Evolutionary conservation across 768 basidiomycete species (phyloP).

Genomic region (Termitomyces eurrhizus): DNA sequence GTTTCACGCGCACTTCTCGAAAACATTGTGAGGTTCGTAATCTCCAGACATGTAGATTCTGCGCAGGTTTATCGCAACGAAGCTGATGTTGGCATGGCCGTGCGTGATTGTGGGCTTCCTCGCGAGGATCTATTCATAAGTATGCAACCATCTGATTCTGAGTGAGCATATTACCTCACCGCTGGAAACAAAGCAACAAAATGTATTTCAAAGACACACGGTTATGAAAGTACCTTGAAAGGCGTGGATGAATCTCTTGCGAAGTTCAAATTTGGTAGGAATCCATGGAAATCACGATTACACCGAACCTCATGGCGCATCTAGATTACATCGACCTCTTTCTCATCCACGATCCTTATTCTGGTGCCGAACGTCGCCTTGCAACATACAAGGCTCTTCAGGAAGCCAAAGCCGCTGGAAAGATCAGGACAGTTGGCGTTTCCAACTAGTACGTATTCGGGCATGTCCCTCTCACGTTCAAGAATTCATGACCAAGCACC

Average conservation of each 20-base stretch:
- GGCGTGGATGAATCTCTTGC: slow-evolving; percentile 60
- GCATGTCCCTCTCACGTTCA: not conserved
- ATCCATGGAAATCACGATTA: not conserved
- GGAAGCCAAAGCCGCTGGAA: slow-evolving; percentile 58
- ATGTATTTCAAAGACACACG: slow-evolving; percentile 50
- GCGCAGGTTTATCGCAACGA: slow-evolving; percentile 71
- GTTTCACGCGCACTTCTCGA: not conserved
- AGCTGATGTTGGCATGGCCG: slow-evolving; percentile 53
- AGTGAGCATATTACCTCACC: not conserved
- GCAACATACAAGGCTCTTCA: slow-evolving; percentile 68
- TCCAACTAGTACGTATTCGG: slow-evolving; percentile 67
- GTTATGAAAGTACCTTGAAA: slow-evolving; percentile 55
- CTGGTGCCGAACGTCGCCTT: slow-evolving; percentile 62
- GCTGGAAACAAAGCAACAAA: slow-evolving; percentile 53
- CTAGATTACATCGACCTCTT: slow-evolving; percentile 57
- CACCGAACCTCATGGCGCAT: not conserved
- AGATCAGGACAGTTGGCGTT: slow-evolving; percentile 71
- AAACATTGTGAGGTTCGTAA: not conserved
- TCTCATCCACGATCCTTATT: slow-evolving; percentile 71
- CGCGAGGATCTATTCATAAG: slow-evolving; percentile 71
- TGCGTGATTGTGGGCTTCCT: slow-evolving; percentile 50
- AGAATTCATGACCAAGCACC: not conserved
- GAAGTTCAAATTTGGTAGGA: slow-evolving; percentile 53
- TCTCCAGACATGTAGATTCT: slow-evolving; percentile 63
- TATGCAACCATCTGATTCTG: slow-evolving; percentile 20